Conservation (phyloP, 1,284 basidiomycete species). For the Takashimella koratensis region DNA sequence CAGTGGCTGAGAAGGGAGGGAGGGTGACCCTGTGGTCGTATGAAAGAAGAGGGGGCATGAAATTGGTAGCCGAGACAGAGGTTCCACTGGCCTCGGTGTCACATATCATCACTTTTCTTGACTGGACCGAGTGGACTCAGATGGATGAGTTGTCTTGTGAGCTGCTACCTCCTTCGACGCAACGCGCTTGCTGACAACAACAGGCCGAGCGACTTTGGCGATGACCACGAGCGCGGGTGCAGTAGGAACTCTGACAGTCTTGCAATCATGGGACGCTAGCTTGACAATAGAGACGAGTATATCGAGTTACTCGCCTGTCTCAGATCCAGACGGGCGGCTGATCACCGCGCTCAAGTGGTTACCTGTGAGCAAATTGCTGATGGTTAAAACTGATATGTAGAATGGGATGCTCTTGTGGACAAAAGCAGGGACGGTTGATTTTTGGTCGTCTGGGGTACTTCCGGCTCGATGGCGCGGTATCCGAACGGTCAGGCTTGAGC, state of each 20-base stretch:
- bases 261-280: neutral
- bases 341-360: conserved; percentile 36
- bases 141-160: conserved; percentile 18
- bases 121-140: conserved; percentile 30
- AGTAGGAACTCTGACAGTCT: neutral
- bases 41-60: neutral
- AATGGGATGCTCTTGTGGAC: conserved; percentile 33
- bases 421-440: conserved; percentile 33
- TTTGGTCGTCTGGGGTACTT: conserved; percentile 11
- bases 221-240: conserved; percentile 28
- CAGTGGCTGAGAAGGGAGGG: conserved; percentile 31
- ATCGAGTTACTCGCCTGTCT: no score
- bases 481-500: conserved; percentile 16
- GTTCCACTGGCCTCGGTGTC: conserved; percentile 8
- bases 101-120: conserved; percentile 1
- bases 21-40: conserved; percentile 30
- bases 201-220: conserved; percentile 25
- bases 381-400: conserved; percentile 13
- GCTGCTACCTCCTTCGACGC: neutral
- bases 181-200: conserved; percentile 2
- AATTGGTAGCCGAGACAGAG: neutral
- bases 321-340: conserved; percentile 19
- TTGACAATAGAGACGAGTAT: no score
- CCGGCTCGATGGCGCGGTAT: conserved; percentile 15
- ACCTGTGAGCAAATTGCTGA: conserved; percentile 13